Conservation (phyloP, 352 stramenopile species). For the Phytophthora hybrid region DNA sequence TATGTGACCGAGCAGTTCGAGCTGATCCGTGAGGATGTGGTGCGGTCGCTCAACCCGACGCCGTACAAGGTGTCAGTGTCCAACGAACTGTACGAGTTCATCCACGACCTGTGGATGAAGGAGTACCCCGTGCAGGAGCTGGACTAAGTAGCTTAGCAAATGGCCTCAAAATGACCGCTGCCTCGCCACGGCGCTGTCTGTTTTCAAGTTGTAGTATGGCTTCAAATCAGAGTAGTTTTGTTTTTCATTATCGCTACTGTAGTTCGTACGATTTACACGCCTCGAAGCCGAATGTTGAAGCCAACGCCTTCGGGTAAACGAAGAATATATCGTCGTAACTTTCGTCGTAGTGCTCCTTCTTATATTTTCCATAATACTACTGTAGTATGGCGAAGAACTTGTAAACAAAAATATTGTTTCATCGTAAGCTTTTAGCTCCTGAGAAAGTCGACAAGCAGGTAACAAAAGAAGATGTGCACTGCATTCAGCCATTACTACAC, state of each 20-base stretch:
- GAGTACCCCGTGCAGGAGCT: conserved; percentile 89
- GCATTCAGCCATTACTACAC: no score
- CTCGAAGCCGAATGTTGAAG: no score
- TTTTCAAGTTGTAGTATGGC: conserved; percentile 33
- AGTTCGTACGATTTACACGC: background rate
- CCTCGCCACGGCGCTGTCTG: conserved; percentile 18
- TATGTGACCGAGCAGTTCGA: conserved; percentile 94
- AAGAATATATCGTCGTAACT: no score
- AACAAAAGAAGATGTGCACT: no score
- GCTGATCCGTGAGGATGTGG: conserved; percentile 94
- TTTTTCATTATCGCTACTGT: conserved; percentile 8
- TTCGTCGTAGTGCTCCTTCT: no score
- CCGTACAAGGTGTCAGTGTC: conserved; percentile 95
- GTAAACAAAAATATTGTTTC: no score
- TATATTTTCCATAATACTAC: no score
- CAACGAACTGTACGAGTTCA: conserved; percentile 91
- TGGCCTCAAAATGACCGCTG: conserved; percentile 1
- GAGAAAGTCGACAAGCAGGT: no score
- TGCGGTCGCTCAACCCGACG: conserved; percentile 96
- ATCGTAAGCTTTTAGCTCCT: no score
- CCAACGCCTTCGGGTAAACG: no score
- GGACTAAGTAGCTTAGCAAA: conserved; percentile 51
- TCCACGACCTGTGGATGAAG: conserved; percentile 97
- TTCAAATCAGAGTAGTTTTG: conserved; percentile 36
- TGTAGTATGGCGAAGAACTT: no score